Evolutionary conservation across 495 filamentous ascomycete genomes (phyloP), one percentile per base, ranked within the genome.

Genomic region (Physcia stellaris): DNA sequence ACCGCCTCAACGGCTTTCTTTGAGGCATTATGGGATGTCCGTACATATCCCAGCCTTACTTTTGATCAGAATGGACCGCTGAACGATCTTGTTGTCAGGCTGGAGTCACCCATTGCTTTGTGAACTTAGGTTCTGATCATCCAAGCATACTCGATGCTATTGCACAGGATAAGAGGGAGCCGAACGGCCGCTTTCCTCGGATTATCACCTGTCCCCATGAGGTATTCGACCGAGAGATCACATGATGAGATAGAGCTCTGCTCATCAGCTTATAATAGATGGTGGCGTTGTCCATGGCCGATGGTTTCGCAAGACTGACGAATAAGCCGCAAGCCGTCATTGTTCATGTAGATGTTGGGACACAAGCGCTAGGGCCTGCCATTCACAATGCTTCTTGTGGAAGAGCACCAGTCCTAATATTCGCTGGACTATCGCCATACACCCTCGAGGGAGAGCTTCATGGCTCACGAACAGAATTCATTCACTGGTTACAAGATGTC

Each of bases 401-500:
- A 1, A 77, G 88, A 23, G 80, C 84, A 1, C 88, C 88, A 0
- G 77, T 96, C 10, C 57, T 96, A 21, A 80, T 96, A 18, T 94
- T 96, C 51, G 88, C 88, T 1, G 88, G 88, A 7, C 62, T 96
- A 21, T 84, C 77, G 2, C 88, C 88, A 0, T 92, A 80, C 50
- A 95, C 88, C 2, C 74, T 83, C 24, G 87, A 96, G 47, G 88
- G 88, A 3, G 88, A 95, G 60, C 73, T 86, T 65, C 70, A 83
- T 15, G 88, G 88, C 2, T 84, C 77, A 2, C 70, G 88, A 28
- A 94, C 86, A 0, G 88, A 95, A 59, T 95, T 88, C 54, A 96
- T 94, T 50, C 88, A 96, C 52, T 96, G 88, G 83, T 86, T 94
- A 27, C 88, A 96, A 52, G 84, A 96, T 60, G 84, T 95, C 4